Base-by-base conservation (phyloP, 1,139 yeast species). In the Debaryomyces robertsiae region DNA sequence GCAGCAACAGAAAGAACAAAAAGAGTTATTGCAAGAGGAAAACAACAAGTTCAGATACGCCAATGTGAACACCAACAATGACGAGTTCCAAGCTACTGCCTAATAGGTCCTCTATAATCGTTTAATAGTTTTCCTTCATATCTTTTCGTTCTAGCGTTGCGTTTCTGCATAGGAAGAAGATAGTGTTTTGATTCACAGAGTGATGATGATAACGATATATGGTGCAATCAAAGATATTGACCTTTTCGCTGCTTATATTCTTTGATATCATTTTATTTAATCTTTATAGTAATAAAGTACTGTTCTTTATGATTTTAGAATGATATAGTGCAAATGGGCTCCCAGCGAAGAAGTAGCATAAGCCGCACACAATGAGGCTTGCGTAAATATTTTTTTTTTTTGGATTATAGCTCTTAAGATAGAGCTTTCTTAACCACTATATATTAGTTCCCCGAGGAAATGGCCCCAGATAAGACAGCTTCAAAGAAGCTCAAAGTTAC, bases 41-140 rank as follows among this genome's bases (percentile, higher is more conserved):
- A 57, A 60, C 57, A 69, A 63, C 54, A 69, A 63, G 49, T 73
- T 70, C 58, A 70, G 75, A 57, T 69, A 66, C 54, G 77, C 77
- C 48, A 68, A 68, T 52, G 77, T 73, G 42, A 69, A 65, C 56
- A 56, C 72, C 41, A 69, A 65, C 54, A 71, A 69, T 52, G 78
- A 72, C 58, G 77, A 73, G 58, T 73, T 73, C 55, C 75, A 71
- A 57, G 59, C 67, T 39, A 54, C 61, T 40, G 57, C 50, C 43
- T 61, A 54, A 45, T 23, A 30, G 29, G 35, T 28, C 27, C 27
- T 11, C 13, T 29, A 13, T 18, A n/a, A 15, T 29, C 18, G 32
- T 31, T 11, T 29, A 13, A 9, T 13, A 35, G 16, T 35, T 24
- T 33, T 38, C 27, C 34, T 37, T 27, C 43, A 34, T 32, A 40